Conservation (phyloP, 2,329 filamentous ascomycete species). For the Volutella citrinella region DNA sequence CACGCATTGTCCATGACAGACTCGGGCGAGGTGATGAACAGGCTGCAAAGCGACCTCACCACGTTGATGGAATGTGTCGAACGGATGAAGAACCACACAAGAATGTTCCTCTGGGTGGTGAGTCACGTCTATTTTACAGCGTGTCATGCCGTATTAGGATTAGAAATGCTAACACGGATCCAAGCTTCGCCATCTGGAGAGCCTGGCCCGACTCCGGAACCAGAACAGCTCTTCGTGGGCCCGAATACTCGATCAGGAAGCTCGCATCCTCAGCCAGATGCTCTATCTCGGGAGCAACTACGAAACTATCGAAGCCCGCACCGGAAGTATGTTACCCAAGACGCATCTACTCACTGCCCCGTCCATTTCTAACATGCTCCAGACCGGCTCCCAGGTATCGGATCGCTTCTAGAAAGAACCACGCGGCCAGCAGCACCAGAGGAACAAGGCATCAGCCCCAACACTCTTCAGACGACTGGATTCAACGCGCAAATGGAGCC, state of each 20-base stretch:
- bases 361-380: no score
- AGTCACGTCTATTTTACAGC: no score
- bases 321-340: not conserved
- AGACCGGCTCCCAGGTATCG: no score
- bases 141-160: no score
- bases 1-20: no score
- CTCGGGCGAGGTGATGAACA: no score
- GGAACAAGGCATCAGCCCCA: no score
- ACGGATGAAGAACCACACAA: not conserved
- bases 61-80: not conserved
- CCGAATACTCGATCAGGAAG: not conserved
- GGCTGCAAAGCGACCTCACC: not conserved
- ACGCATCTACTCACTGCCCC: not conserved
- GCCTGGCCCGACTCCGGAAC: not conserved
- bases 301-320: not conserved
- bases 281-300: not conserved
- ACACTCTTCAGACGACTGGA: no score
- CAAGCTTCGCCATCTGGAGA: not conserved
- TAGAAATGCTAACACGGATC: not conserved
- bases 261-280: conserved; percentile 1
- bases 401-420: no score
- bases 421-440: no score
- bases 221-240: not conserved
- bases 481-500: no score
- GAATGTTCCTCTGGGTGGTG: not conserved